Evolutionary conservation across 495 filamentous ascomycete species (phyloP), one percentile per base, ranked within the genome.

Genomic region (Aspergillus taichungensis): DNA sequence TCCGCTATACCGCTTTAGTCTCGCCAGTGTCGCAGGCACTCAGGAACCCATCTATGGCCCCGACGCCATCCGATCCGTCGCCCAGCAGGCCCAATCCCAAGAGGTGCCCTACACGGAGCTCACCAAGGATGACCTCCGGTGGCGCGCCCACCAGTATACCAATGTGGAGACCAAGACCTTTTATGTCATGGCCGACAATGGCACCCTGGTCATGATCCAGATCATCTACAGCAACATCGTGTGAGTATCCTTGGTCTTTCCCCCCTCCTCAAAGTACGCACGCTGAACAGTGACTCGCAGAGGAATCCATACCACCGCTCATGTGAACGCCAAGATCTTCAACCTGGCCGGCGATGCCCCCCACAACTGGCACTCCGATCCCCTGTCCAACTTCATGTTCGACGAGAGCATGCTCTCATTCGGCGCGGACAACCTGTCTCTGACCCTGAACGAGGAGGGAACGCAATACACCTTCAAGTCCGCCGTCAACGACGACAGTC

Each of bases 221-320:
- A 75, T 96, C 63, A 95, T 97, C 61, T 96, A 96, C 77, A 95
- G 85, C 69, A 98, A 95, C 66, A 87, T 98, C 66, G 84, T 78
- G 92, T 96, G 78, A 74, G 89, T 61, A 18, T 41, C 35, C 18
- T 8, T 12, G 14, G n/a, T n/a, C 30, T 27, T 42, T 10, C 11
- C 14, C 40, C 11, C 49, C 37, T 49, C 37, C 18, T 9, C 13
- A 4, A 32, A 6, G 7, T 40, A 3, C 34, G 24, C n/a, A 11
- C 6, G 3, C 5, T 34, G 30, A 12, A 34, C 11, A 32, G 12
- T 36, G 30, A 12, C 10, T 29, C 18, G 6, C 56, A 97, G 92
- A 38, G 89, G 90, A 59, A 77, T 98, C 44, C 84, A 85, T 40
- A 88, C 84, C 13, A 98, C 89, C 30, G 81, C 77, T 42, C 92